Base-by-base conservation (phyloP, 139 green algal genomes). In the Volvox reticuliferus region DNA sequence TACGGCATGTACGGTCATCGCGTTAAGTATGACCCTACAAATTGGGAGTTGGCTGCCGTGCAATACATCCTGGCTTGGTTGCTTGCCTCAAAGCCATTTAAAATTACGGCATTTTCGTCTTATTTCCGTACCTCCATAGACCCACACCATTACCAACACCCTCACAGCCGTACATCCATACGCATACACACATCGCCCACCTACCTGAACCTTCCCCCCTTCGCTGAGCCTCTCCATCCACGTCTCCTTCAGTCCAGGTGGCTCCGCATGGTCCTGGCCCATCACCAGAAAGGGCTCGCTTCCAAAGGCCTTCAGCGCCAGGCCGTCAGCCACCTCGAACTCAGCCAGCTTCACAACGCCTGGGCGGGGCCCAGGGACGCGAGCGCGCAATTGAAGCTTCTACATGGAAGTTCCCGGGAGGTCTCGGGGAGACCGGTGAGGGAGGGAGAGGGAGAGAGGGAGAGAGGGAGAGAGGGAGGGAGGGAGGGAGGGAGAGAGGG, bases 241-340 rank as follows among this genome's bases (percentile, higher is more conserved):
- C 73, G 84, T 82, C 22, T 84, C 75, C 73, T 55, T 62, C 28
- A 79, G 69, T 0, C 33, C 86, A 22, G 73, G 73, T 19, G 86
- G 86, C 86, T 90, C 86, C 55, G 75, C 73, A 61, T 90, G 86
- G 13, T 90, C 86, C 1, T 83, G 50, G 6, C 86, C 86, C 86
- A 90, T 63, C 55, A 77, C 75, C 50, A 90, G 73, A 61, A 90
- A 90, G 18, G 73, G 73, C 86, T 90, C 86, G 3, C 16, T 33
- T 32, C 85, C 90, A 21, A 93, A 93, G 20, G 85, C 90, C 30
- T 35, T 77, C 37, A 93, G 88, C 65, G 78, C 90, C 67, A 88
- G 75, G 0, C 83, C 68, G 84, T 93, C 90, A 35, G 67, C 82
- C 50, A 90, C 90, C 33, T 93, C 90, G 26, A 90, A 90, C 76